phyloP scores from a whole-genome alignment of 352 stramenopile species.

The Pythium monospermum region DNA sequence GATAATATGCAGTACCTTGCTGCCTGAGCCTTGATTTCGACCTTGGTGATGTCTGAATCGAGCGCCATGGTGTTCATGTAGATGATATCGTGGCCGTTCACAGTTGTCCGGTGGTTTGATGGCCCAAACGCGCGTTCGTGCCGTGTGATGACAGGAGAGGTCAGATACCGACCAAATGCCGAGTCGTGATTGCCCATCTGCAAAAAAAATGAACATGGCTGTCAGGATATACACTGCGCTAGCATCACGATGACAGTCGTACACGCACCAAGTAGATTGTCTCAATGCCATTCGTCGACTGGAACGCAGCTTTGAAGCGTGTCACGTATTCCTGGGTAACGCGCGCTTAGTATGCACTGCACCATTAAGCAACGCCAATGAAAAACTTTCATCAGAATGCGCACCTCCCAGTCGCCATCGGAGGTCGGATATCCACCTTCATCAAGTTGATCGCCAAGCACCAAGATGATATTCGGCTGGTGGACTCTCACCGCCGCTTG shows the following conservation, averaged over 20 bases:
- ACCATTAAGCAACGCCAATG: too few relatives aligned
- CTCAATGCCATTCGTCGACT: conserved; percentile 30
- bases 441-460: conserved; percentile 73
- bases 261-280: conserved; percentile 50
- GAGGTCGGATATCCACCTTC: conserved; percentile 54
- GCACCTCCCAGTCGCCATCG: conserved; percentile 44
- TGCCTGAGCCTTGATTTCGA: conserved; percentile 43
- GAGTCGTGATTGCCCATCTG: conserved; percentile 77
- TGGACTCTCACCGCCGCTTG: conserved; percentile 44
- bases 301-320: conserved; percentile 42
- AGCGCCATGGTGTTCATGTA: conserved; percentile 78
- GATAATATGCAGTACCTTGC: conserved; percentile 39
- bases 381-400: too few relatives aligned
- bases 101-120: conserved; percentile 43
- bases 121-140: conserved; percentile 57
- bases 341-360: too few relatives aligned
- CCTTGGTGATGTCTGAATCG: conserved; percentile 45
- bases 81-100: conserved; percentile 53
- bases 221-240: not conserved
- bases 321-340: conserved; percentile 35
- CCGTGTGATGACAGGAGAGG: conserved; percentile 32
- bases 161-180: conserved; percentile 53
- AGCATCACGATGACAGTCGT: too few relatives aligned
- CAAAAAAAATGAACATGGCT: not conserved
- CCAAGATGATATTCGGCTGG: conserved; percentile 45